Evolutionary conservation across 495 filamentous ascomycete species (phyloP).

Genomic region (Neurospora intermedia): DNA sequence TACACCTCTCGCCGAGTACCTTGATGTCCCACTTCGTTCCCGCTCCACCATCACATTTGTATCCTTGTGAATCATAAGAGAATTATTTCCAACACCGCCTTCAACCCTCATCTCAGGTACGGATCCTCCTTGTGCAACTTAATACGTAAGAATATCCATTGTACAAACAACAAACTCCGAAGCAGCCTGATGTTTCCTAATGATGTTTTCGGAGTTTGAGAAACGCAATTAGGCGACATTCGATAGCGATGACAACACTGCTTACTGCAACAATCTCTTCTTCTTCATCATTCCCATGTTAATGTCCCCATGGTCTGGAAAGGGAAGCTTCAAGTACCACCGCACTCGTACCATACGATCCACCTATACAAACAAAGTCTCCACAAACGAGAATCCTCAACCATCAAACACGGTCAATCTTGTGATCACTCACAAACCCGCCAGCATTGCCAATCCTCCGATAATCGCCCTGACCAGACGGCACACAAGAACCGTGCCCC

Average conservation of each 20-base stretch:
- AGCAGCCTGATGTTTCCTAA: background rate
- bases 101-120: background rate
- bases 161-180: background rate
- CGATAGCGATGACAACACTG: background rate
- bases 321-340: background rate
- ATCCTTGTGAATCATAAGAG: background rate
- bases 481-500: constrained; percentile 8
- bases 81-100: background rate
- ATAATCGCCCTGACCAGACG: constrained; percentile 3
- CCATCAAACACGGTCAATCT: background rate
- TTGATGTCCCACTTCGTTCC: background rate
- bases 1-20: background rate
- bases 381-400: background rate
- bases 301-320: background rate
- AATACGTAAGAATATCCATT: background rate
- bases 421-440: constrained; percentile 9
- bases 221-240: background rate
- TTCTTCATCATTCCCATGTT: background rate
- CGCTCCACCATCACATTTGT: background rate
- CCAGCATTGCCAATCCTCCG: constrained; percentile 7
- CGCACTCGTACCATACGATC: background rate
- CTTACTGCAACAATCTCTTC: background rate
- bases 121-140: background rate
- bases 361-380: background rate
- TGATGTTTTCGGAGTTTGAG: background rate